phyloP scores from a whole-genome alignment of 148 eudicot species.

The Pharnaceum exiguum region DNA sequence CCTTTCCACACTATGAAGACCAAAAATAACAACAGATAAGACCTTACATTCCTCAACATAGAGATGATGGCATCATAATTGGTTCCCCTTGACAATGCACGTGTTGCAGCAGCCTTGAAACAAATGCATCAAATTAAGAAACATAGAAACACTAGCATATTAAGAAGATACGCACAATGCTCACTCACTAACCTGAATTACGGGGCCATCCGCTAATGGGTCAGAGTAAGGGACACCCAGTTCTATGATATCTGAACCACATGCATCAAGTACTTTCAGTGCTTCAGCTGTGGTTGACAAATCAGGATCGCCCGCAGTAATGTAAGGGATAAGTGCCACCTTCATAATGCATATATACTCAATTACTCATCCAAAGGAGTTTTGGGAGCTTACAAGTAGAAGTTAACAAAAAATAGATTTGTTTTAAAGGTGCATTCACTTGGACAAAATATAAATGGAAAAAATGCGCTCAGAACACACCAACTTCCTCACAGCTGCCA shows the following conservation, averaged over 20 bases:
- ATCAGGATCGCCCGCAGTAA: conserved; percentile 96
- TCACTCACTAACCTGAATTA: conserved; percentile 65
- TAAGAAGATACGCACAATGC: background rate
- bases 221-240: conserved; percentile 92
- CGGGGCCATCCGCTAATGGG: conserved; percentile 95
- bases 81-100: conserved; percentile 75
- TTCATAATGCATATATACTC: conserved; percentile 17
- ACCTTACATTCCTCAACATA: conserved; percentile 67
- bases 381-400: too few relatives aligned
- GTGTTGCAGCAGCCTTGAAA: conserved; percentile 89
- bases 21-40: background rate
- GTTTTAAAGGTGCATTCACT: too few relatives aligned
- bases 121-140: background rate
- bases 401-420: too few relatives aligned
- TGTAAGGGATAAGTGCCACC: conserved; percentile 92
- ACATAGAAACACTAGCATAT: background rate
- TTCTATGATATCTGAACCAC: conserved; percentile 92
- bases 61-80: conserved; percentile 61
- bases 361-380: conserved; percentile 5
- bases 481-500: too few relatives aligned
- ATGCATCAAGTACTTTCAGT: conserved; percentile 70
- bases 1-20: background rate
- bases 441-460: too few relatives aligned
- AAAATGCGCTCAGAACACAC: too few relatives aligned
- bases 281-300: conserved; percentile 84